These are phyloP conservation scores for Suillus discolor DNA, from an alignment of 768 basidiomycete species.

Conservation along the genomic window DNA sequence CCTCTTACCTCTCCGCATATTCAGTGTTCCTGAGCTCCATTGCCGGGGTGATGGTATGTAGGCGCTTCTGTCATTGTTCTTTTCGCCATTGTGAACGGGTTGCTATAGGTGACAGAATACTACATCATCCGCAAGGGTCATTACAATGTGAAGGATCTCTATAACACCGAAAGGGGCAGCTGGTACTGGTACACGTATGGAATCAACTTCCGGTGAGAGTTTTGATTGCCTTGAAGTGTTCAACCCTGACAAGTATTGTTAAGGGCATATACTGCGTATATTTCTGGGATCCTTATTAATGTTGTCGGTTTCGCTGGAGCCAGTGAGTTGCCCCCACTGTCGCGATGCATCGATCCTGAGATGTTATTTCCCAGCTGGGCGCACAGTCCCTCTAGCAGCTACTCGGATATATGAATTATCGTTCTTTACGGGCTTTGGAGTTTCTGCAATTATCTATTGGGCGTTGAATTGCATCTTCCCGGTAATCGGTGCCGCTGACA, in stretches of 20 bases:
- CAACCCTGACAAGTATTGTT: slow-evolving; percentile 1
- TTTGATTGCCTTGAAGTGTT: slow-evolving; percentile 14
- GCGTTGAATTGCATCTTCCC: slow-evolving; percentile 62
- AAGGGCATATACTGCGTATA: slow-evolving; percentile 68
- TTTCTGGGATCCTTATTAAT: slow-evolving; percentile 79
- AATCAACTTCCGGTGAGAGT: slow-evolving; percentile 63
- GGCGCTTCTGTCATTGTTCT: not conserved
- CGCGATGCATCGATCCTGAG: slow-evolving; percentile 4
- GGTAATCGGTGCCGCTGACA: slow-evolving; percentile 46
- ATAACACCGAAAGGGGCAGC: slow-evolving; percentile 52
- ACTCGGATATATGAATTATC: slow-evolving; percentile 76
- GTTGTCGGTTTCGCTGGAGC: slow-evolving; percentile 82
- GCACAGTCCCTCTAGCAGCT: slow-evolving; percentile 63
- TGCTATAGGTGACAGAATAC: slow-evolving; percentile 71
- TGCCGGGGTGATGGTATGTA: slow-evolving; percentile 72
- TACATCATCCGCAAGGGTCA: slow-evolving; percentile 72
- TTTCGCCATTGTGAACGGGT: not conserved
- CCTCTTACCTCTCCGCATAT: slow-evolving; percentile 81
- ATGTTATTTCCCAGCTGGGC: slow-evolving; percentile 45
- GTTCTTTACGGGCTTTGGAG: slow-evolving; percentile 83
- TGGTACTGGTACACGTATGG: slow-evolving; percentile 82
- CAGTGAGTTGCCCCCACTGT: slow-evolving; percentile 41
- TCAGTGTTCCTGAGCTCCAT: slow-evolving; percentile 82
- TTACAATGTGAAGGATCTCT: slow-evolving; percentile 73
- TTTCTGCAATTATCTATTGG: slow-evolving; percentile 67